Base-by-base conservation (phyloP, 805 yeast genomes). In the Spathaspora hagerdaliae region DNA sequence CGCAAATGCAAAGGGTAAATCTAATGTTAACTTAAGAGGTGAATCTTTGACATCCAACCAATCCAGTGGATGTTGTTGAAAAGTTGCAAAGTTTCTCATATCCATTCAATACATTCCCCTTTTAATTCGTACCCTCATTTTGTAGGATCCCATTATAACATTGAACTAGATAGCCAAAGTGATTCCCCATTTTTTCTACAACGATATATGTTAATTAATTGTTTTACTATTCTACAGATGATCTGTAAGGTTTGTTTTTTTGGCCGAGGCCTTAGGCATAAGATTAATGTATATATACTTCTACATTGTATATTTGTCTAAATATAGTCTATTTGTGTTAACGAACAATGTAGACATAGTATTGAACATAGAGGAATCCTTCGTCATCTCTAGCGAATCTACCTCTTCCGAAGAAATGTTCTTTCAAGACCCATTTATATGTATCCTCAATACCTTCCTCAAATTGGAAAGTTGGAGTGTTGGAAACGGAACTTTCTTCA, bases 11-110 rank as follows among this genome's bases (percentile, higher is more conserved):
- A 82, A 81, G 64, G 78, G 75, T 52, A 84, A 83, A 65, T 78
- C 83, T 39, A 77, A 79, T 57, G 88, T 87, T 51, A 85, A 85
- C 65, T 73, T 86, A 64, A 77, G 81, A 60, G 92, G 92, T 51
- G 87, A 85, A 56, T 68, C 74, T 7, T 71, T 71, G 60, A 70
- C 75, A 46, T 58, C 64, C 39, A 66, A 67, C 53, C 71, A 62
- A 56, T 52, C 64, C 44, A 65, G 61, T 56, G 58, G 67, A 14
- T 71, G 77, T 57, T 71, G 76, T 59, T 71, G 58, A 27, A 29
- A 29, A 29, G 32, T 29, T 9, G 5, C 32, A 11, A 19, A 3
- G 24, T 19, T 19, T 19, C 24, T 19, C 24, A 19, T 19, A 19
- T 19, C 24, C 24, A 19, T 19, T 19, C 24, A 19, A 19, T 19